phyloP scores from a whole-genome alignment of 768 basidiomycete species.

The Nevesoporus exiguus region DNA sequence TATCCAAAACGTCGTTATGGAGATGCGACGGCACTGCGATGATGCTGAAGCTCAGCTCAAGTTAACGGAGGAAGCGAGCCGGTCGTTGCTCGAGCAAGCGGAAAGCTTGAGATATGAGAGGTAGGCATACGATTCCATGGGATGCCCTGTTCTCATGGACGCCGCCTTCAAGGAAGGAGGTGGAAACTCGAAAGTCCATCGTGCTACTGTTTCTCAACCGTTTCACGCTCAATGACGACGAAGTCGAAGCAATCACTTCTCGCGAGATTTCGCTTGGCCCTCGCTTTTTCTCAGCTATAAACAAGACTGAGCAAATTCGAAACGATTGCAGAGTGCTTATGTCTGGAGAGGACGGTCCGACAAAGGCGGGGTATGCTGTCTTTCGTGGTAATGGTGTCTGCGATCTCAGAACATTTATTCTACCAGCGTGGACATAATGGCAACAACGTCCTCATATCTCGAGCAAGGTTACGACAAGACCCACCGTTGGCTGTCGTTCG shows the following conservation, averaged over 20 bases:
- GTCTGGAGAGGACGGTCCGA: conserved; percentile 78
- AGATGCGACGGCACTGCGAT: conserved; percentile 82
- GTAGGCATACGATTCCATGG: conserved; percentile 35
- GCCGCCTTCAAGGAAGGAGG: conserved; percentile 49
- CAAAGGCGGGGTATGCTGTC: conserved; percentile 63
- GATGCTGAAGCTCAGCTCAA: conserved; percentile 76
- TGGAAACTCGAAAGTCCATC: conserved; percentile 70
- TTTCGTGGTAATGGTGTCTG: background rate
- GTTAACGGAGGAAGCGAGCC: conserved; percentile 73
- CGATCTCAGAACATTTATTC: background rate
- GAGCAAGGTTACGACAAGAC: conserved; percentile 92
- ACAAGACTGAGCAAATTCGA: conserved; percentile 79
- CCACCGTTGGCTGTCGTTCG: conserved; percentile 77
- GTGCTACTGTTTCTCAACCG: conserved; percentile 75
- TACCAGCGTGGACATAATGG: conserved; percentile 82
- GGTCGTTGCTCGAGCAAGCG: conserved; percentile 77
- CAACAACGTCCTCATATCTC: conserved; percentile 72
- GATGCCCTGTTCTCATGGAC: background rate
- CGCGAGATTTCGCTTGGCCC: conserved; percentile 72
- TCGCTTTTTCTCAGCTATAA: conserved; percentile 82
- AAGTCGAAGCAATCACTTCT: conserved; percentile 71
- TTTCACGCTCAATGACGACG: conserved; percentile 78
- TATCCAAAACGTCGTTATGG: conserved; percentile 69
- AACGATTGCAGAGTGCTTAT: conserved; percentile 84
- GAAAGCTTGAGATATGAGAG: conserved; percentile 71